Base-by-base conservation (phyloP, 2,329 filamentous ascomycete species). In the Diaporthe vaccinii region DNA sequence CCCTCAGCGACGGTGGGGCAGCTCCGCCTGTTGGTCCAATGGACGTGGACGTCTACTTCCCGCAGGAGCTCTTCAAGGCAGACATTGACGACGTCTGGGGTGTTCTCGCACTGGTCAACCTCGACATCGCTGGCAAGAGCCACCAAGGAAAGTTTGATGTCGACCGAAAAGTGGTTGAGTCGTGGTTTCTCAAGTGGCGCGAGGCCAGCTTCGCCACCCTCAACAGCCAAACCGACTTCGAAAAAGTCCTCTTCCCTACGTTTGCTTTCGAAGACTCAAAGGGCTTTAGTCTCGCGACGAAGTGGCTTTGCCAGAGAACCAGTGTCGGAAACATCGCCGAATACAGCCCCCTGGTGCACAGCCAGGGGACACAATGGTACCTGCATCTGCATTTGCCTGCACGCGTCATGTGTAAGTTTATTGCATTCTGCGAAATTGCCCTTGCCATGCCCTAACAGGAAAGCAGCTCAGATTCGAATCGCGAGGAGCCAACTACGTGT, bases 361-460 rank as follows among this genome's bases (percentile, higher is more conserved):
- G 7, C 7, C 39, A 58, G 10, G 28, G 31, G 25, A 59, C 28
- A 28, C 51, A 71, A 15, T 58, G 39, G 51, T 71, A 71, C 12
- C 14, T 57, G 4, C 68, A 59, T 36, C 39, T 71, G 3, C 68
- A 49, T 25, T 28, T 71, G 9, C 68, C 53, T 14, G 22, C 44
- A 20, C 9, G 36, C 0, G 39, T 49, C 17, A 71, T 59, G 1
- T 41, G 68, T 71, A 14, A 71, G 68, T 20, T 22, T 15, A 10
- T 12, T 14, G 3, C 9, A 9, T 12, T 22, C 4, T 2, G 1
- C 1, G 1, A 0, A 4, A 9, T 3, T 25, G 4, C 5, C 6
- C 25, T 4, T 51, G 3, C 12, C 25, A 17, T 31, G 1, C 17
- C 1, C 20, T 59, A 6, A 71, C 28, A 7, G 7, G 5, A 31